These are phyloP conservation scores for Malus asiatica DNA, from an alignment of 306 rosid species.

Conservation along the genomic window DNA sequence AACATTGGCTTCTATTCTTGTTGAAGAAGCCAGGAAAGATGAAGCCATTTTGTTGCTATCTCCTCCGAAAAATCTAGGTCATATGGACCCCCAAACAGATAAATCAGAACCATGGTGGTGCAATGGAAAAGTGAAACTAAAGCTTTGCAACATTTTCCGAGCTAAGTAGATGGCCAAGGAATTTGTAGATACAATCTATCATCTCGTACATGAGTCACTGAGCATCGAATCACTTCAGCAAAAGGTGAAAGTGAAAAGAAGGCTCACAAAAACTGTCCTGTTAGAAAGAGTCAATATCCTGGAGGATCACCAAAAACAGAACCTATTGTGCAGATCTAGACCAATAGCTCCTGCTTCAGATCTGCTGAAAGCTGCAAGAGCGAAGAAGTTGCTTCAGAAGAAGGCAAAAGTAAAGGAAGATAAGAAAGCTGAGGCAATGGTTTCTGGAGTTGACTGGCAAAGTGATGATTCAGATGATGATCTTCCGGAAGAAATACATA, in stretches of 20 bases:
- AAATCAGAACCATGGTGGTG: slow-evolving; percentile 74
- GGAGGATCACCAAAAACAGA: slow-evolving; percentile 43
- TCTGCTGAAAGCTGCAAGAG: slow-evolving; percentile 69
- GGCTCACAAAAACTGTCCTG: slow-evolving; percentile 59
- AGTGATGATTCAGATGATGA: slow-evolving; percentile 77
- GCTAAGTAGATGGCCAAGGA: slow-evolving; percentile 38
- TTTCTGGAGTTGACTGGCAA: slow-evolving; percentile 61
- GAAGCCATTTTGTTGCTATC: slow-evolving; percentile 74
- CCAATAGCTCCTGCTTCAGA: slow-evolving; percentile 64
- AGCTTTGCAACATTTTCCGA: slow-evolving; percentile 37
- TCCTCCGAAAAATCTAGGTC: slow-evolving; percentile 49
- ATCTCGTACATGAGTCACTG: slow-evolving; percentile 36
- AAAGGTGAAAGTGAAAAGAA: slow-evolving; percentile 53
- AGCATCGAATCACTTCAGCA: slow-evolving; percentile 29
- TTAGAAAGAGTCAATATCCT: slow-evolving; percentile 55
- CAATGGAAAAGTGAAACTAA: slow-evolving; percentile 41
- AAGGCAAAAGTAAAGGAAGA: slow-evolving; percentile 59
- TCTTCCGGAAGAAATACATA: slow-evolving; percentile 39
- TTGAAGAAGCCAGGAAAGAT: slow-evolving; percentile 67
- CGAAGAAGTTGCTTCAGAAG: slow-evolving; percentile 59
- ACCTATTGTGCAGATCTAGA: slow-evolving; percentile 55
- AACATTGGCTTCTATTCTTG: slow-evolving; percentile 72
- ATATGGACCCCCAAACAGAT: slow-evolving; percentile 36
- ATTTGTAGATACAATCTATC: slow-evolving; percentile 34
- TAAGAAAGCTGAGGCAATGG: slow-evolving; percentile 64